Base-by-base conservation (phyloP, 1,139 yeast genomes). In the Wickerhamiella pararugosa region DNA sequence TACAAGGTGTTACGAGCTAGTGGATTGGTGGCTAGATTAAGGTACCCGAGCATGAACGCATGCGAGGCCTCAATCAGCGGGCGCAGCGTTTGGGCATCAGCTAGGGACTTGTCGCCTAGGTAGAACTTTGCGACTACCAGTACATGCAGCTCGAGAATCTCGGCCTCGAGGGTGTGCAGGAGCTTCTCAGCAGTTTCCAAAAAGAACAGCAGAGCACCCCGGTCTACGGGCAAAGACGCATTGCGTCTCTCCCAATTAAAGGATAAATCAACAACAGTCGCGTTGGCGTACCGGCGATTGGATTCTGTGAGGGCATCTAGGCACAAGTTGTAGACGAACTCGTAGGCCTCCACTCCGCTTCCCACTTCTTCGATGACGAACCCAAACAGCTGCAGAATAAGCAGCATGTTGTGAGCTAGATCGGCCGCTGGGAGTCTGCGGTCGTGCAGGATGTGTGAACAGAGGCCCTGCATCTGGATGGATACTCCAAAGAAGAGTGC, bases 291-390 rank as follows among this genome's bases (percentile, higher is more conserved):
- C 6, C 41, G 34, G 10, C 40, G 37, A 2, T 36, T 53, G 49
- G 61, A 47, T 54, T 63, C 56, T 47, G 65, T 43, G 51, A 71
- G 37, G 43, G 67, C 52, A 63, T 76, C 82, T 5, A 73, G 47
- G 11, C 74, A 58, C 4, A 75, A 59, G 39, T 70, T 65, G 50
- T 73, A 72, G n/a, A 77, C 75, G 55, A 76, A 79, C 51, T 76
- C 77, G 55, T 75, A 79, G 21, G 74, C 67, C 42, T 77, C 80
- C 55, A 80, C 79, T 1, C 84, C 84, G 1, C 82, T 79, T 34
- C 92, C 90, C 11, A 79, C 68, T 15, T 73, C 65, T 33, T 72
- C 66, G 9, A 78, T 57, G 5, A 79, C 65, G 51, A 72, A 77
- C 47, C 76, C 70, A 41, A 75, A 45, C 46, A 73, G 63, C 51